Conservation (phyloP, 2,329 filamentous ascomycete genomes). For the Colletotrichum spaethianum region DNA sequence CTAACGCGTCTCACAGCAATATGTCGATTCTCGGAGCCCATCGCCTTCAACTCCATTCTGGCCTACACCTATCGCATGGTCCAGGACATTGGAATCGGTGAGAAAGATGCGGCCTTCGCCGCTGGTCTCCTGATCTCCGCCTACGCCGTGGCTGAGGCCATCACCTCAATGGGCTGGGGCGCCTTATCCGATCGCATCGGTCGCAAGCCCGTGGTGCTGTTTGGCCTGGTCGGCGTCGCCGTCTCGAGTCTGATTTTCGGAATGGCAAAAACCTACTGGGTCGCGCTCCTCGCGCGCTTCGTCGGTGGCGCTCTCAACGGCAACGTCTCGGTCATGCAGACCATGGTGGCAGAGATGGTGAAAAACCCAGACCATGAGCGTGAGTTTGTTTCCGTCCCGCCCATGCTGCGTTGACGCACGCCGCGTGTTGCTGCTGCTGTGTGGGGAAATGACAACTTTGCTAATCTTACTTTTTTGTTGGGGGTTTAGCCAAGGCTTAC, state of each 20-base stretch:
- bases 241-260: conserved; percentile 59
- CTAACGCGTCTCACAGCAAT: conserved; percentile 50
- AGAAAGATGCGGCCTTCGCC: conserved; percentile 60
- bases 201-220: conserved; percentile 49
- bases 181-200: conserved; percentile 57
- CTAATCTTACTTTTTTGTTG: conserved; percentile 16
- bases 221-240: conserved; percentile 50
- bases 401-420: not conserved
- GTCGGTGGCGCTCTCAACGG: conserved; percentile 57
- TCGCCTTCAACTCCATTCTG: conserved; percentile 61
- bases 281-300: conserved; percentile 57
- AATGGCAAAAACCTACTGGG: conserved; percentile 57
- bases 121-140: conserved; percentile 63
- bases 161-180: conserved; percentile 60
- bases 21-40: conserved; percentile 61
- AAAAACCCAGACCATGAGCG: conserved; percentile 58
- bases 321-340: conserved; percentile 58
- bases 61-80: conserved; percentile 61
- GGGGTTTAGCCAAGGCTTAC: conserved; percentile 49
- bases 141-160: conserved; percentile 59
- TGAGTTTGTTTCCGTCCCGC: conserved; percentile 17
- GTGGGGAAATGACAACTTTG: not conserved
- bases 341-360: conserved; percentile 60
- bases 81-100: conserved; percentile 53
- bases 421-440: not conserved